Conservation (phyloP, 2,329 filamentous ascomycete species). For the Fusarium sp. region DNA sequence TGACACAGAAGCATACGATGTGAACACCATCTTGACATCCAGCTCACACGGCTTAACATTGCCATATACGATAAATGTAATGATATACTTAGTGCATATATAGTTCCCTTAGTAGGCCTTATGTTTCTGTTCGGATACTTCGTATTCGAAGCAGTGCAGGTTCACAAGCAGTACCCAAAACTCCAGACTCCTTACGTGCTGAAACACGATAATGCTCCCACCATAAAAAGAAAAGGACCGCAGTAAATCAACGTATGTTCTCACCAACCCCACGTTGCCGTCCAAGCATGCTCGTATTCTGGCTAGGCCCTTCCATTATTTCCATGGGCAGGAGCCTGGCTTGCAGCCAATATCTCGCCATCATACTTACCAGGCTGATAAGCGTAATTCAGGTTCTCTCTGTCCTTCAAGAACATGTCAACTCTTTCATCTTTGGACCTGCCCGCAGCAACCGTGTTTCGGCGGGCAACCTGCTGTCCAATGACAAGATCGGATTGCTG, state of each 20-base stretch:
- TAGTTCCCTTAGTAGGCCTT: neutral
- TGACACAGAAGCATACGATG: no score
- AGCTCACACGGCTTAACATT: no score
- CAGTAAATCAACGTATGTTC: slow-evolving; percentile 14
- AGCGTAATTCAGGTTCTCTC: slow-evolving; percentile 64
- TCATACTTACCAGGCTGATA: slow-evolving; percentile 52
- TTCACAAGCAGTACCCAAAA: neutral
- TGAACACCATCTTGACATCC: no score
- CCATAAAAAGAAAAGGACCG: neutral
- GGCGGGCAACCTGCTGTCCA: slow-evolving; percentile 67
- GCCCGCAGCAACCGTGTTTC: slow-evolving; percentile 65
- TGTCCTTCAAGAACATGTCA: slow-evolving; percentile 79
- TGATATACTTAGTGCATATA: neutral
- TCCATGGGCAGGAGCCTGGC: slow-evolving; percentile 14
- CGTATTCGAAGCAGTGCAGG: neutral
- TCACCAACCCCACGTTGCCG: slow-evolving; percentile 29
- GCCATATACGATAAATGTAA: no score
- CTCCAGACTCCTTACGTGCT: slow-evolving; percentile 36
- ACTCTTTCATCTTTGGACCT: slow-evolving; percentile 75
- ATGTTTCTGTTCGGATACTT: neutral
- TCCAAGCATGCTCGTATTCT: neutral
- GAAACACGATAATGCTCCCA: slow-evolving; percentile 16
- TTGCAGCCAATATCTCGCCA: slow-evolving; percentile 20
- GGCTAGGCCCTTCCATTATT: slow-evolving; percentile 8
- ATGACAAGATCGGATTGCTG: slow-evolving; percentile 75